Evolutionary conservation across 352 stramenopile genomes (phyloP), one percentile per base, ranked within the genome.

Genomic region (Achlya hypogyna): DNA sequence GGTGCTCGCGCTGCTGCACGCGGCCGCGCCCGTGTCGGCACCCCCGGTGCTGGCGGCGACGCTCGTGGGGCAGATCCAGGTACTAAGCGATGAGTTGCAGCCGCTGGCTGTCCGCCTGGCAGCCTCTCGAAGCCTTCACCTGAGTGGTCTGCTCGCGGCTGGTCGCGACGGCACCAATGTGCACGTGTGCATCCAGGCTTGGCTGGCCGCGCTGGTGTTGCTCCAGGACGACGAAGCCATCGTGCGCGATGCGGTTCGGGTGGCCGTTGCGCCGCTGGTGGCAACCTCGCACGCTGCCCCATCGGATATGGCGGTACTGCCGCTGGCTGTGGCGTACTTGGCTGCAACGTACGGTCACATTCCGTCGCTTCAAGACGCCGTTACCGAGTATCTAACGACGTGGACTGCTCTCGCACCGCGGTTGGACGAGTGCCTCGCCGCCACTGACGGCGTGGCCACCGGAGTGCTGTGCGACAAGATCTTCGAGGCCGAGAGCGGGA

Each of bases 401-500:
- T 69, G 77, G 4, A 58, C 86, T 12, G 75, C 87, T 32, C 79
- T 77, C 0, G 70, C 72, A 0, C 70, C 58, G 1, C 54, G 83
- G 32, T 70, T 92, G 12, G 40, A 70, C 4, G 72, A 84, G 20
- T 87, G 83, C 62, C 53, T 74, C 34, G 72, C 71, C 49, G 69
- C 49, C n/a, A 59, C 71, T 22, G 74, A 78, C 16, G 64, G 69
- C 34, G 81, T 78, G 51, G 72, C 74, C 0, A 71, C 78, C 51
- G 77, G 86, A 52, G 73, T 89, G 47, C 65, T 90, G 8, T 87
- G 77, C 54, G 74, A 75, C 49, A 78, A 79, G 43, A 92, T 92
- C 60, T 92, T 92, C 53, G 84, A 92, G 59, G 75, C 80, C 6
- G 84, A 92, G 69, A 88, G 79, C 70, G 84, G 73, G 69, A 92